Conservation (phyloP, 2,329 filamentous ascomycete species). For the Xylogone sp. region DNA sequence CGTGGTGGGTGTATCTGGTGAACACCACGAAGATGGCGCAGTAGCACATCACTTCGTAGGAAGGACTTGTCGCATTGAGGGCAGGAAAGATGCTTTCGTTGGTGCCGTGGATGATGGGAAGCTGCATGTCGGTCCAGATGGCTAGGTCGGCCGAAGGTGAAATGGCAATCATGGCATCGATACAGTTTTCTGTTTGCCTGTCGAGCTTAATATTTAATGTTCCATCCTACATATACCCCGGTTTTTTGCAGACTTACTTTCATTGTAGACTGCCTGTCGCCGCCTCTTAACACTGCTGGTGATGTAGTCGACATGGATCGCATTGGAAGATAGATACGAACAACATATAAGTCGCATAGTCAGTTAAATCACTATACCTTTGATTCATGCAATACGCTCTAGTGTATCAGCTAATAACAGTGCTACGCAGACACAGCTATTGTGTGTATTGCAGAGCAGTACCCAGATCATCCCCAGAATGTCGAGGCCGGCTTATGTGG, state of each 20-base stretch:
- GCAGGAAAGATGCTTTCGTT: constrained; percentile 17
- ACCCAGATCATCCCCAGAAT: no score
- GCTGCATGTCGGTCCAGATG: constrained; percentile 25
- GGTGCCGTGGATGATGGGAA: constrained; percentile 21
- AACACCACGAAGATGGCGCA: constrained; percentile 23
- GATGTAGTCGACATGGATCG: no score
- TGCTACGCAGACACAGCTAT: no score
- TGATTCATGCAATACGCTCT: no score
- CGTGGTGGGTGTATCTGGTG: constrained; percentile 17
- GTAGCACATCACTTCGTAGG: constrained; percentile 23
- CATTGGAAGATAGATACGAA: no score
- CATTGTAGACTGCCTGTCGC: no score
- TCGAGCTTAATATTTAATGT: background rate
- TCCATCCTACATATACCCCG: background rate
- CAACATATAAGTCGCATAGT: no score
- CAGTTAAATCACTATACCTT: no score
- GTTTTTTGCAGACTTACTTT: background rate
- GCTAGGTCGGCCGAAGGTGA: constrained; percentile 21
- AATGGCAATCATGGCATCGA: constrained; percentile 18
- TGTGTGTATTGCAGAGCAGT: no score
- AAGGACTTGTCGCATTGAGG: constrained; percentile 18
- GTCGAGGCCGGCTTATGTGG: no score
- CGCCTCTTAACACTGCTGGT: no score
- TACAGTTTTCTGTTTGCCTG: background rate
- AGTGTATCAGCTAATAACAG: no score